Percentiles rank a stretch among this genome's conserved stretches.
Evolutionary conservation across 768 basidiomycete species (phyloP).

Genomic region (Russula sp.): DNA sequence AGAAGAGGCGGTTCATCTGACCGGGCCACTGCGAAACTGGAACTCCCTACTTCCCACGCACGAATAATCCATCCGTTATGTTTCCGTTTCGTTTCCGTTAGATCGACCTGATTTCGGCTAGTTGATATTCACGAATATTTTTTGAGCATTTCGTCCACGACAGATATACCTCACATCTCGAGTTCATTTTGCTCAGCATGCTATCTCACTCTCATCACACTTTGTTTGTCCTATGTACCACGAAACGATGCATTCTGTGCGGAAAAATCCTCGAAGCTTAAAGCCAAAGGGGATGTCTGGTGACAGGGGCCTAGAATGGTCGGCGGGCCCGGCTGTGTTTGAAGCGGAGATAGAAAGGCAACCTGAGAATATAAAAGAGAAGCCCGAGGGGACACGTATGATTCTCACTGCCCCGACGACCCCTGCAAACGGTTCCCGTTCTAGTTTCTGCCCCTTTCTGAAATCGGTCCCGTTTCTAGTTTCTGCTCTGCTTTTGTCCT

Average conservation of each 20-base stretch:
- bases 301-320: constrained; percentile 23
- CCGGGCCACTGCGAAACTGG: constrained; percentile 1
- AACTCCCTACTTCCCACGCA: not conserved
- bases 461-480: constrained; percentile 28
- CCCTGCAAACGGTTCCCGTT: constrained; percentile 28
- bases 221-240: not conserved
- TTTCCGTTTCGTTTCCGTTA: constrained; percentile 1
- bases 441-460: constrained; percentile 24
- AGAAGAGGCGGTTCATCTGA: constrained; percentile 51
- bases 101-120: not conserved
- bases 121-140: constrained; percentile 25
- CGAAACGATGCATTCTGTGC: not conserved
- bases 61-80: not conserved
- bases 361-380: constrained; percentile 44
- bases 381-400: not conserved
- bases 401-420: constrained; percentile 23
- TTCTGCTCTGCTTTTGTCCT: constrained; percentile 27
- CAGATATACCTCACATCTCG: constrained; percentile 3
- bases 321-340: constrained; percentile 37
- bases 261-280: constrained; percentile 12
- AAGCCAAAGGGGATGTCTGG: constrained; percentile 20
- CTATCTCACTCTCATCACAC: not conserved
- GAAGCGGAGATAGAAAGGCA: constrained; percentile 51
- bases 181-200: not conserved
- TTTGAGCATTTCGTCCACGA: constrained; percentile 2